phyloP scores from a whole-genome alignment of 306 rosid genomes.

The Carpinus viminea region DNA sequence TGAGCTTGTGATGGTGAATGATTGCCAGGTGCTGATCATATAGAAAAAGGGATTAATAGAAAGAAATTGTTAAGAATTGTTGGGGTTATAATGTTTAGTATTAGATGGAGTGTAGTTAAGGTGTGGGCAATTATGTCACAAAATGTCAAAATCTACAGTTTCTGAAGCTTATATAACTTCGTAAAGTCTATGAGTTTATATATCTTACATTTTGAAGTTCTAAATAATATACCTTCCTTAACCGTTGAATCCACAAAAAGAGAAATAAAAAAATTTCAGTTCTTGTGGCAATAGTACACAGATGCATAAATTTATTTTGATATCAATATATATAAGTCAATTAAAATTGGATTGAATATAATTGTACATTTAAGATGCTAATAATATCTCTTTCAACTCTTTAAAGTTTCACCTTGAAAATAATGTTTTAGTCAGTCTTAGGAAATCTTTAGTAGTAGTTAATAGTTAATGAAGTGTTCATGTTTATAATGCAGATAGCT shows the following conservation, averaged over 20 bases:
- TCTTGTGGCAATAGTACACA: neutral
- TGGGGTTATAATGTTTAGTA: neutral
- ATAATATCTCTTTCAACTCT: neutral
- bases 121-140: neutral
- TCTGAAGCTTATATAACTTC: neutral
- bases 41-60: neutral
- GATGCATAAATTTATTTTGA: neutral
- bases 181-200: neutral
- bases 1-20: neutral
- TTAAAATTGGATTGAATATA: neutral
- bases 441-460: conserved; percentile 9
- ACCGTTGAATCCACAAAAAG: neutral
- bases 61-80: neutral
- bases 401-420: neutral
- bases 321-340: neutral
- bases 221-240: neutral
- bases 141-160: neutral
- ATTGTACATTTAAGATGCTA: neutral
- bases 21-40: neutral
- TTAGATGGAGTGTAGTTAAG: neutral
- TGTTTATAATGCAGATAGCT: conserved; percentile 63
- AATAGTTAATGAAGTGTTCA: conserved; percentile 15
- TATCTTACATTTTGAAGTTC: neutral
- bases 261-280: neutral
- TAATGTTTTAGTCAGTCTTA: neutral